Percentiles rank a stretch among this genome's conserved stretches.
Evolutionary conservation across 352 stramenopile genomes (phyloP).

Genomic region (Phytophthora podocarpi): DNA sequence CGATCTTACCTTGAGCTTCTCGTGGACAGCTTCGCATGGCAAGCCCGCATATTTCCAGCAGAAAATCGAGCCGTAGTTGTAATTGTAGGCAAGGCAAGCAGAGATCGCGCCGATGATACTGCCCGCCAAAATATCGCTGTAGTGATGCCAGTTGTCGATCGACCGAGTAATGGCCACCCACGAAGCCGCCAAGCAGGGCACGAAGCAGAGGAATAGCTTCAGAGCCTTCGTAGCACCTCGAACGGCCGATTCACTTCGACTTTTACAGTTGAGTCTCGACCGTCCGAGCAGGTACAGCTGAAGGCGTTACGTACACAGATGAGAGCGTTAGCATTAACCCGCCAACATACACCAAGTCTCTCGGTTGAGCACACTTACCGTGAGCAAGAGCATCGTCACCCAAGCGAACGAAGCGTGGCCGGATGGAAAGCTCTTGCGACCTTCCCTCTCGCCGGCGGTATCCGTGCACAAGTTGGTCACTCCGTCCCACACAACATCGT

Average conservation of each 20-base stretch:
- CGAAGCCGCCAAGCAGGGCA: slow-evolving; percentile 56
- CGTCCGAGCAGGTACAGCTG: slow-evolving; percentile 77
- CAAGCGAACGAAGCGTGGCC: slow-evolving; percentile 79
- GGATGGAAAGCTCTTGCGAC: slow-evolving; percentile 80
- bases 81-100: slow-evolving; percentile 53
- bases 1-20: slow-evolving; percentile 43
- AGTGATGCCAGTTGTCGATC: slow-evolving; percentile 87
- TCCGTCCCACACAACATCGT: slow-evolving; percentile 73
- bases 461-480: slow-evolving; percentile 75
- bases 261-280: slow-evolving; percentile 60
- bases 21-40: slow-evolving; percentile 51
- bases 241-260: slow-evolving; percentile 48
- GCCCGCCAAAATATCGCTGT: slow-evolving; percentile 75
- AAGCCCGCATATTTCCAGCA: slow-evolving; percentile 56
- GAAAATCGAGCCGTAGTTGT: slow-evolving; percentile 75
- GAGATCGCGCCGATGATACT: slow-evolving; percentile 57
- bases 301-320: too few relatives aligned
- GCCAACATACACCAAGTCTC: background rate
- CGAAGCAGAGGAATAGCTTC: slow-evolving; percentile 72
- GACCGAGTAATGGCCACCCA: slow-evolving; percentile 79
- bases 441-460: slow-evolving; percentile 67
- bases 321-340: slow-evolving; percentile 1
- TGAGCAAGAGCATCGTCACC: slow-evolving; percentile 77
- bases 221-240: slow-evolving; percentile 53
- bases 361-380: slow-evolving; percentile 40